A percentile compares a stretch with the other conserved stretches of the same genome.
These are phyloP conservation scores for Phytophthora sp. DNA, from an alignment of 352 stramenopile species.

Conservation along the genomic window DNA sequence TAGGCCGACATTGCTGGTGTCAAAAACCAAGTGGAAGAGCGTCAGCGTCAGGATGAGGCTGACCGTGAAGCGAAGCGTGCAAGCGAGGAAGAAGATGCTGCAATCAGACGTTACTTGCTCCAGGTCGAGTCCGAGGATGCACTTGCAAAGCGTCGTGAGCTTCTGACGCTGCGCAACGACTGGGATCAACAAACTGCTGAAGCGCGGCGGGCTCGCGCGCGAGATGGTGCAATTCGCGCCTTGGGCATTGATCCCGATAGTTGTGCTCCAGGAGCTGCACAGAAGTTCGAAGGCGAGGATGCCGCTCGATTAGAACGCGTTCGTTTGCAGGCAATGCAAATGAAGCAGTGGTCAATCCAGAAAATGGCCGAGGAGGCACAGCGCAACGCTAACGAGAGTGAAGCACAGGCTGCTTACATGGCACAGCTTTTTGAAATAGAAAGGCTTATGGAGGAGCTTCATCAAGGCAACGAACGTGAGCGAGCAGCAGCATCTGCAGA, in stretches of 20 bases:
- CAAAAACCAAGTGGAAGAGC: slow-evolving; percentile 79
- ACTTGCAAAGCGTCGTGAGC: slow-evolving; percentile 60
- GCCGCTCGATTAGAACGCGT: slow-evolving; percentile 52
- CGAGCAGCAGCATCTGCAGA: slow-evolving; percentile 50
- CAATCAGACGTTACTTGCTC: slow-evolving; percentile 78
- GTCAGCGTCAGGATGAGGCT: slow-evolving; percentile 50
- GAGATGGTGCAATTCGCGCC: slow-evolving; percentile 36
- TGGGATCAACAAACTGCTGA: slow-evolving; percentile 56
- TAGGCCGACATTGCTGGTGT: slow-evolving; percentile 78
- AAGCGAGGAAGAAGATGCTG: slow-evolving; percentile 59
- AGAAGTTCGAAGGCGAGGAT: slow-evolving; percentile 81
- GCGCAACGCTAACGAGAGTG: slow-evolving; percentile 44
- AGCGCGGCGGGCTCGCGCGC: slow-evolving; percentile 29
- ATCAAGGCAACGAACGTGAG: slow-evolving; percentile 59
- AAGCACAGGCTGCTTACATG: slow-evolving; percentile 48
- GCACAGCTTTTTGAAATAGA: slow-evolving; percentile 63
- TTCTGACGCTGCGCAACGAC: slow-evolving; percentile 71
- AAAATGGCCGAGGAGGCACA: slow-evolving; percentile 59
- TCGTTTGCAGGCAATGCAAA: slow-evolving; percentile 70
- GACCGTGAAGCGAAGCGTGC: slow-evolving; percentile 51
- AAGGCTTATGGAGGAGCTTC: slow-evolving; percentile 58
- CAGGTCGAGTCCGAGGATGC: slow-evolving; percentile 79
- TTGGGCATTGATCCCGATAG: slow-evolving; percentile 60
- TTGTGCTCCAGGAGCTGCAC: slow-evolving; percentile 57
- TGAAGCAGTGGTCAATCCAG: slow-evolving; percentile 70